Percentiles rank a stretch among this genome's conserved stretches.
Conservation (phyloP, 495 filamentous ascomycete genomes). For the Penicillium nucicola region DNA sequence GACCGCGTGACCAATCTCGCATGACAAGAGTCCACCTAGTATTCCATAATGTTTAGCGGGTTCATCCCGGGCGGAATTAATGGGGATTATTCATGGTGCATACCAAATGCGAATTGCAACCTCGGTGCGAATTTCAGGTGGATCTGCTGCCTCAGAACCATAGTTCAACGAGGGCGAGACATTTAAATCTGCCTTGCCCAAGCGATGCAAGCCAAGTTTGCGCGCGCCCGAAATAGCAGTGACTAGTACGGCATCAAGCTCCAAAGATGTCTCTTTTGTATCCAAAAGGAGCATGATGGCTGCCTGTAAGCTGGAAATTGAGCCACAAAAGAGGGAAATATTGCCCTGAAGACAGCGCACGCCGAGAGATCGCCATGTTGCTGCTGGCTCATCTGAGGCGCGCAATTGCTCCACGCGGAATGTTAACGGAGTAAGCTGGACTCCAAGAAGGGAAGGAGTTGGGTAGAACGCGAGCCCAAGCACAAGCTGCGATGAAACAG, state of each 20-base stretch:
- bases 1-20: constrained; percentile 25
- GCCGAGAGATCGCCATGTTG: constrained; percentile 23
- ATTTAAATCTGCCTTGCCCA: constrained; percentile 18
- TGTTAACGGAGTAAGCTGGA: not conserved
- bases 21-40: constrained; percentile 26
- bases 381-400: not conserved
- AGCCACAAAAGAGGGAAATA: constrained; percentile 26
- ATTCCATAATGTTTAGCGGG: too few relatives aligned
- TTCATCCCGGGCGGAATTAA: too few relatives aligned
- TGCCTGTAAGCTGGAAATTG: constrained; percentile 27
- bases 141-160: not conserved
- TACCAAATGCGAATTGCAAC: constrained; percentile 17
- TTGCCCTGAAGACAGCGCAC: constrained; percentile 24
- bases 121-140: constrained; percentile 11
- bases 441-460: not conserved
- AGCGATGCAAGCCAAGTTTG: constrained; percentile 23
- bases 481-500: constrained; percentile 3
- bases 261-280: constrained; percentile 14
- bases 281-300: constrained; percentile 31
- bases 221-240: constrained; percentile 29
- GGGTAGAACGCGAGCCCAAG: constrained; percentile 12
- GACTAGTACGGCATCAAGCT: constrained; percentile 27
- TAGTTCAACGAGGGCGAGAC: not conserved
- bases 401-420: constrained; percentile 6
- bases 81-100: not conserved